A percentile compares a stretch with the other conserved stretches of the same genome.
These are phyloP conservation scores for Conidiobolus incongruus DNA, from an alignment of 371 early-diverging fungal species.

Conservation along the genomic window DNA sequence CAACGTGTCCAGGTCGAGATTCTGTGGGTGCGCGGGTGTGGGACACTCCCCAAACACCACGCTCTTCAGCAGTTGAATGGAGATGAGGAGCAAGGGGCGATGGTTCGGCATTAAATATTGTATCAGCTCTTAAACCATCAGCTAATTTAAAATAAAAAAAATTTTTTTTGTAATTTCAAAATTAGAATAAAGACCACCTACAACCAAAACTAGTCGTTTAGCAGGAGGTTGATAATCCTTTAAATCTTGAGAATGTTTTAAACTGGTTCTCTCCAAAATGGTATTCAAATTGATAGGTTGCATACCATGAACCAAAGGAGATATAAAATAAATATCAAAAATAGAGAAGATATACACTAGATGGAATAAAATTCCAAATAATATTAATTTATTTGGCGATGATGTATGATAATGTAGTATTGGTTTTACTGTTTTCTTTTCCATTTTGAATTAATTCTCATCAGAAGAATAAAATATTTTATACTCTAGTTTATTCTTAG, in stretches of 20 bases:
- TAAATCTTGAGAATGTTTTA: too few species aligned
- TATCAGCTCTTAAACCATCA: slow-evolving; percentile 86
- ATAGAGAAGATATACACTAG: too few species aligned
- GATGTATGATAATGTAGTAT: too few species aligned
- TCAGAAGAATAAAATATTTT: too few species aligned
- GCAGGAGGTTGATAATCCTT: slow-evolving; percentile 74
- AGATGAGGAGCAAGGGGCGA: slow-evolving; percentile 49
- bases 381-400: too few species aligned
- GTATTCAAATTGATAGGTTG: background rate
- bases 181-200: slow-evolving; percentile 24
- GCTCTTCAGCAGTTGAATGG: slow-evolving; percentile 23
- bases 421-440: too few species aligned
- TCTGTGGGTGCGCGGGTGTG: slow-evolving; percentile 95
- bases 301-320: too few species aligned
- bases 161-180: background rate
- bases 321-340: too few species aligned
- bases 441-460: too few species aligned
- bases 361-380: too few species aligned
- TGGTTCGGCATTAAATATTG: slow-evolving; percentile 24
- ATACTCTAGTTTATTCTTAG: too few species aligned
- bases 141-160: slow-evolving; percentile 18
- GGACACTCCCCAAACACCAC: slow-evolving; percentile 78
- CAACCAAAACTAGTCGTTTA: slow-evolving; percentile 68
- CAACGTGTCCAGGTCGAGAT: slow-evolving; percentile 93
- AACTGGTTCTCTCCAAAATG: slow-evolving; percentile 18